Evolutionary conservation across 768 basidiomycete species (phyloP), one percentile per base, ranked within the genome.

Genomic region (Sporobolomyces phaffii): DNA sequence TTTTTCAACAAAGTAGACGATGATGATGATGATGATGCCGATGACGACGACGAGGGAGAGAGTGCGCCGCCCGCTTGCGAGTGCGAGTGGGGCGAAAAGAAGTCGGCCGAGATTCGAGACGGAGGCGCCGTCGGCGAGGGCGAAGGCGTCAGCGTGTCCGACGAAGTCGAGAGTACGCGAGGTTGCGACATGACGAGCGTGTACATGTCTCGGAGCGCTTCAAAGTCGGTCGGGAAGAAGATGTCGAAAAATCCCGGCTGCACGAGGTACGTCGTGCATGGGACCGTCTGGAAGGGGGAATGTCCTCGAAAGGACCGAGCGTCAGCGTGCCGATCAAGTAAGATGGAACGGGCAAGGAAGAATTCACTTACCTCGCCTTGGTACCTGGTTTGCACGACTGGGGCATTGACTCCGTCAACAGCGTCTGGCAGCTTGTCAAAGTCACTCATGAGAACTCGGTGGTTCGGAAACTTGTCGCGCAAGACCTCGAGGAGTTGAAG

Each of bases 181-280:
- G 36, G 41, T 26, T 29, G 33, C 7, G 70, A 74, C 65, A 98
- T 84, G 61, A 87, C 82, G 71, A 85, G 81, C 75, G 92, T 89
- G 78, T 97, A 97, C 84, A 93, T 89, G 76, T 94, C 90, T 51
- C 89, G 81, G 60, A 98, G 81, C 26, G 82, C 83, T 58, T 83
- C 84, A 70, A 97, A 97, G 76, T 90, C 81, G 17, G 94, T 98
- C 14, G 96, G 96, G 80, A 99, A 99, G 81, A 99, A 90, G 67
- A 98, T 98, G 77, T 99, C 96, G 77, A 99, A 99, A 80, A 86
- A 93, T 11, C 96, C 96, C 75, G 89, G 94, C 73, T 86, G 86
- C 64, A 99, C 96, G 73, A 94, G 85, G 62, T 96, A 82, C 18
- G 90, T 97, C 69, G 86, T 82, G 74, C 90, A 92, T 6, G 96